Evolutionary conservation across 331 rosid species (phyloP).

Genomic region (Malus hybrid): DNA sequence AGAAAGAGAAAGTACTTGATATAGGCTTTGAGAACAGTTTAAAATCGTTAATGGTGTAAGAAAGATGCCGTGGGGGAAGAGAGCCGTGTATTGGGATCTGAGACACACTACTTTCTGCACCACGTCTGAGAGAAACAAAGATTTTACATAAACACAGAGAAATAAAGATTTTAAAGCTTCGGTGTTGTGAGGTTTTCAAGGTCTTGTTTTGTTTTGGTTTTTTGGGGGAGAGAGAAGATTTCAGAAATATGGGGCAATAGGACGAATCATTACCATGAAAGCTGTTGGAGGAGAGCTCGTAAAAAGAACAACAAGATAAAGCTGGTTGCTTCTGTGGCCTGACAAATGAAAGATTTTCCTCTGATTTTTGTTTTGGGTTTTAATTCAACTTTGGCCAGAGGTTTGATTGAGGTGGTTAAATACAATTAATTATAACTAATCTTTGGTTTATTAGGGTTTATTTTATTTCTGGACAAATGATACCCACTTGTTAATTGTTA

Average conservation of each 20-base stretch:
- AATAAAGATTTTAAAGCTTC: conserved; percentile 7
- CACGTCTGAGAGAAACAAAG: conserved; percentile 54
- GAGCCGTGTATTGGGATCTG: conserved; percentile 76
- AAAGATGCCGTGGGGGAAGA: background rate
- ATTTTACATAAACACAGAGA: conserved; percentile 44
- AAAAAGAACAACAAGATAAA: conserved; percentile 38
- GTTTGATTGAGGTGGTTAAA: conserved; percentile 1
- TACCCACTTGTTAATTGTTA: no score
- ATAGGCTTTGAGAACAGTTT: conserved; percentile 8
- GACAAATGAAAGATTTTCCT: conserved; percentile 27
- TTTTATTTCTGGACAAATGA: no score
- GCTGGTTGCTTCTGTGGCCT: conserved; percentile 38
- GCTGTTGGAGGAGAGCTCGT: conserved; percentile 59
- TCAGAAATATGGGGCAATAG: conserved; percentile 10
- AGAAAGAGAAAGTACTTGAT: background rate
- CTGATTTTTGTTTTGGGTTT: background rate
- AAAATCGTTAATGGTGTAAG: conserved; percentile 21
- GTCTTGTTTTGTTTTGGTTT: conserved; percentile 3
- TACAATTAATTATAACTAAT: background rate
- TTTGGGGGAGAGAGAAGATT: background rate
- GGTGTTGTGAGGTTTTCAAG: conserved; percentile 7
- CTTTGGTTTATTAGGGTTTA: background rate
- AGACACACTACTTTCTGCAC: conserved; percentile 70
- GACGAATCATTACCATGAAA: conserved; percentile 63
- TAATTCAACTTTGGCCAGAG: background rate